phyloP scores from a whole-genome alignment of 2,329 filamentous ascomycete species.

The Calonectria ilicicola region DNA sequence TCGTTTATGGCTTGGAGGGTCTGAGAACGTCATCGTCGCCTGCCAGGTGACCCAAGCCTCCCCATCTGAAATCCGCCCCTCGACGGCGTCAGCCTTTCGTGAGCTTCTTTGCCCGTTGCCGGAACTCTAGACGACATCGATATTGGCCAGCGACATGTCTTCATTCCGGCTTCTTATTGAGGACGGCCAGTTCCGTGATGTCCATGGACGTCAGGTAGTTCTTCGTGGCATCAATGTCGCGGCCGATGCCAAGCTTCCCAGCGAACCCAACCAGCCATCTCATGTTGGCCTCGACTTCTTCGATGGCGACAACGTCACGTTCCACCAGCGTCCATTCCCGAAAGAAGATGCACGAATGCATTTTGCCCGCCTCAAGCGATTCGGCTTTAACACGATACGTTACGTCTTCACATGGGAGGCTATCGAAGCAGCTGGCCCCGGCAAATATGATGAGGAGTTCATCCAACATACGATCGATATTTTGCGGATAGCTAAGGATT shows the following conservation, averaged over 20 bases:
- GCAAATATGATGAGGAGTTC: conserved; percentile 93
- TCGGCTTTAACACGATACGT: conserved; percentile 95
- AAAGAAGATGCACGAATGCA: conserved; percentile 86
- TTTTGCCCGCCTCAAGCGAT: conserved; percentile 86
- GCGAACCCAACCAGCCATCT: conserved; percentile 83
- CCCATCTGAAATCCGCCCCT: conserved; percentile 26
- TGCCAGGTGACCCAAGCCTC: conserved; percentile 26
- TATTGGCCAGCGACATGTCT: conserved; percentile 66
- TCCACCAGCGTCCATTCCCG: conserved; percentile 86
- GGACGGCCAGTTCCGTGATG: conserved; percentile 85
- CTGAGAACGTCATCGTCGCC: conserved; percentile 40
- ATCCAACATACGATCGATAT: conserved; percentile 91
- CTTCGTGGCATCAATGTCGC: conserved; percentile 95
- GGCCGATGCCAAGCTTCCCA: conserved; percentile 90
- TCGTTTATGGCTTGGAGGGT: conserved; percentile 8
- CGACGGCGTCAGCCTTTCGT: conserved; percentile 9
- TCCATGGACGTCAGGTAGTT: conserved; percentile 84
- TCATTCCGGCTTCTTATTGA: conserved; percentile 85
- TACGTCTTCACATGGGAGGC: conserved; percentile 99
- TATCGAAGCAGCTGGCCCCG: conserved; percentile 92
- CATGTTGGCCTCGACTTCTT: conserved; percentile 86
- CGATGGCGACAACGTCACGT: conserved; percentile 91
- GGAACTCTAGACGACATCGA: background rate
- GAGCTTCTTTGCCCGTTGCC: background rate
- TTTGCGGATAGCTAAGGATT: conserved; percentile 84